These are phyloP conservation scores for Populus davidiana DNA, from an alignment of 345 rosid species.

Conservation along the genomic window DNA sequence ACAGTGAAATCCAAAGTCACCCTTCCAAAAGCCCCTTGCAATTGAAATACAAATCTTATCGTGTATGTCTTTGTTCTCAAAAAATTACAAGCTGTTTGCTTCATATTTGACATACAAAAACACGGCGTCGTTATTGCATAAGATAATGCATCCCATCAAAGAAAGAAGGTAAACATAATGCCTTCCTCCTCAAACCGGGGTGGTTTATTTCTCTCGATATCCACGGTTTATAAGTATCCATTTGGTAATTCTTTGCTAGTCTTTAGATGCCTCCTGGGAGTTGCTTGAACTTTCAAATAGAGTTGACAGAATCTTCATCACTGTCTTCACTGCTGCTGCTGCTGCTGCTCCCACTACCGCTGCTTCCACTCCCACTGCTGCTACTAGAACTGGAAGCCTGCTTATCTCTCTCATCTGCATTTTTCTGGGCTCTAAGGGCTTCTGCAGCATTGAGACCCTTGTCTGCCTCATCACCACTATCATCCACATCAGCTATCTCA, in stretches of 20 bases:
- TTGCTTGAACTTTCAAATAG: conserved; percentile 37
- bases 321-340: conserved; percentile 55
- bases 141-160: neutral
- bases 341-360: conserved; percentile 56
- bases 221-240: neutral
- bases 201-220: conserved; percentile 9
- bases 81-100: neutral
- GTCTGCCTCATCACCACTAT: conserved; percentile 60
- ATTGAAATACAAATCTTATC: neutral
- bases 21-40: neutral
- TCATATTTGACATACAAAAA: neutral
- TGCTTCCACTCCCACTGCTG: conserved; percentile 70
- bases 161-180: neutral
- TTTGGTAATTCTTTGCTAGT: neutral
- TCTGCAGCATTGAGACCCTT: conserved; percentile 87
- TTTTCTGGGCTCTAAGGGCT: conserved; percentile 83
- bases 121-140: neutral
- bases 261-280: neutral
- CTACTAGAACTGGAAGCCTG: conserved; percentile 57
- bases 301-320: conserved; percentile 66
- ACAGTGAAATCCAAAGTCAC: neutral
- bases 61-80: neutral
- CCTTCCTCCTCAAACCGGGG: neutral
- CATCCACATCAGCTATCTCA: conserved; percentile 90
- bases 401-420: conserved; percentile 41